Evolutionary conservation across 2,329 filamentous ascomycete species (phyloP), one percentile per base, ranked within the genome.

Genomic region (Albifimbria verrucaria): DNA sequence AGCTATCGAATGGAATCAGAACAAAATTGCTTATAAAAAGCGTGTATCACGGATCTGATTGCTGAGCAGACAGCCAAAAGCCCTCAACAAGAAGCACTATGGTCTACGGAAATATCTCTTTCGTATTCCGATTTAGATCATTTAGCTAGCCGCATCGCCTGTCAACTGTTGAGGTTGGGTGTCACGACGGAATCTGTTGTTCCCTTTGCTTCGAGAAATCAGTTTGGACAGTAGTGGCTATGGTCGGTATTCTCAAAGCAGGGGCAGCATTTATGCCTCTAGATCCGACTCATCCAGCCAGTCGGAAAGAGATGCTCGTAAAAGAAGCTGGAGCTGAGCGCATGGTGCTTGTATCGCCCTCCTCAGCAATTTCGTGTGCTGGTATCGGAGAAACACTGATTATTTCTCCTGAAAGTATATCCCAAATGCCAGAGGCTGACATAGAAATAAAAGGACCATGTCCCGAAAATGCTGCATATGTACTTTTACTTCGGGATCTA

Each of bases 401-500:
- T 15, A 12, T 39, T 4, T 39, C 32, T n/a, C 12, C 15, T 5
- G 32, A 12, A 6, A 17, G 15, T n/a, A 15, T 39, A 17, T 15
- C 6, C 11, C 32, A 39, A 39, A 6, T 39, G 32, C 32, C 18
- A 12, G 12, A 39, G 32, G 5, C 32, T 17, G 18, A 39, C 12
- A 39, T 12, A 6, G 12, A 39, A n/a, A n/a, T n/a, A n/a, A n/a
- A n/a, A n/a, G n/a, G n/a, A n/a, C n/a, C n/a, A n/a, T n/a, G n/a
- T n/a, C n/a, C n/a, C n/a, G n/a, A n/a, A n/a, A n/a, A 22, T 18
- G 53, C 53, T 41, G 52, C 50, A 2, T 50, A 53, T 3, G 23
- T 55, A 15, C 23, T 53, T 55, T 55, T 7, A 55, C 53, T 15
- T 55, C 53, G 2, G 53, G 53, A 25, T 49, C 46, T 17, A 55